Conservation (phyloP, 805 yeast species). For the Yarrowia osloensis region DNA sequence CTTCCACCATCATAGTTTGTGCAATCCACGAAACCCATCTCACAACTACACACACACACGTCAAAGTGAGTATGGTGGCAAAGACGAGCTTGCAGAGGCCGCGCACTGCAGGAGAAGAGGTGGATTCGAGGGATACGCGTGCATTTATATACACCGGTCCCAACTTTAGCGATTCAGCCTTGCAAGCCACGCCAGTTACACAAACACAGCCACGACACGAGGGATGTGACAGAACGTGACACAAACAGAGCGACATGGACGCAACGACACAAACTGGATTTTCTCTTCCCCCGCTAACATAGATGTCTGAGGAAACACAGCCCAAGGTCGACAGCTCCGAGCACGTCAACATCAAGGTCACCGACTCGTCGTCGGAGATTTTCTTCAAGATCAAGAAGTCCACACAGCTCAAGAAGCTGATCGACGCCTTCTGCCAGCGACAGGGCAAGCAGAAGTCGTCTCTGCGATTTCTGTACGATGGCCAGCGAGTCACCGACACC, state of each 20-base stretch:
- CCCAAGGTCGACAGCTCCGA: constrained; percentile 61
- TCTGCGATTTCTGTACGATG: constrained; percentile 88
- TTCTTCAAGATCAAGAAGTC: constrained; percentile 92
- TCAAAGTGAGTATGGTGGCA: constrained; percentile 21
- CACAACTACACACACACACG: background rate
- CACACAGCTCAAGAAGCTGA: constrained; percentile 88
- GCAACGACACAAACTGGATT: too few relatives aligned
- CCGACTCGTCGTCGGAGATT: constrained; percentile 91
- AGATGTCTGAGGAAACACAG: constrained; percentile 45
- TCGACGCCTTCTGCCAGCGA: constrained; percentile 98
- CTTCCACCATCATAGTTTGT: background rate
- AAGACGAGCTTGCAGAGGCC: background rate
- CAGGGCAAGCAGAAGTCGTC: constrained; percentile 86
- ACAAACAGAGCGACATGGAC: too few relatives aligned
- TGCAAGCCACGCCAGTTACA: background rate
- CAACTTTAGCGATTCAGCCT: background rate
- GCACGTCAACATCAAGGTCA: constrained; percentile 89
- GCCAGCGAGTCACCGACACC: constrained; percentile 82
- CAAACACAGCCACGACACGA: background rate
- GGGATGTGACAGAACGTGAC: background rate
- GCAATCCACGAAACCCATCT: background rate
- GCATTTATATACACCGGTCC: background rate
- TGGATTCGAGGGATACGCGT: background rate
- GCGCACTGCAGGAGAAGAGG: too few relatives aligned
- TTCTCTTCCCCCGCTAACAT: background rate